Evolutionary conservation across 768 basidiomycete species (phyloP).

Genomic region (Rhodosporidiobolus sp.): DNA sequence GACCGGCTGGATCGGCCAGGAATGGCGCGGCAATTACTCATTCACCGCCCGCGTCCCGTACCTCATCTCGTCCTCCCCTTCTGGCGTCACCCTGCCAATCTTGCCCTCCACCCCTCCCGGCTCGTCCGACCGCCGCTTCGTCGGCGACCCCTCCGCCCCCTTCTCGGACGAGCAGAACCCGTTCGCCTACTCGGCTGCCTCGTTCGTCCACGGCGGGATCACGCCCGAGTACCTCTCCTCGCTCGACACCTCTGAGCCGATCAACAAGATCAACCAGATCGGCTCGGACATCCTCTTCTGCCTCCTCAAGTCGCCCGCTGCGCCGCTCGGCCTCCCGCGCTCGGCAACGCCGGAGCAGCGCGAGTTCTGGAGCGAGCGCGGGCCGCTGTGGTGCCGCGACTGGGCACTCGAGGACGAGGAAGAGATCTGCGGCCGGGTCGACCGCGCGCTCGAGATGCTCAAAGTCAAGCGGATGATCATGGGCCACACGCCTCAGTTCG

Average conservation of each 20-base stretch:
- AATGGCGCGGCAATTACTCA: slow-evolving; percentile 72
- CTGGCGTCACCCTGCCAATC: slow-evolving; percentile 57
- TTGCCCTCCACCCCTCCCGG: slow-evolving; percentile 57
- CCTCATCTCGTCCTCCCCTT: slow-evolving; percentile 56
- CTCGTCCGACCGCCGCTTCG: slow-evolving; percentile 41
- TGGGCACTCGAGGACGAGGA: slow-evolving; percentile 73
- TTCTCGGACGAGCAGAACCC: slow-evolving; percentile 50
- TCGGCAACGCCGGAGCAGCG: slow-evolving; percentile 65
- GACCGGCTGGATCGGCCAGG: slow-evolving; percentile 48
- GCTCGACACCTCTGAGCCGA: slow-evolving; percentile 53
- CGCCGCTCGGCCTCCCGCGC: slow-evolving; percentile 55
- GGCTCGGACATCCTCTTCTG: slow-evolving; percentile 65
- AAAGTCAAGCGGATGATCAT: slow-evolving; percentile 86
- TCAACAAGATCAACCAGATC: slow-evolving; percentile 67
- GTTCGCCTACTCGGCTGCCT: slow-evolving; percentile 74
- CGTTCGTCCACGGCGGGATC: slow-evolving; percentile 91
- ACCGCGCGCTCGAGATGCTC: slow-evolving; percentile 65
- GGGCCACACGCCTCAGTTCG: slow-evolving; percentile 94
- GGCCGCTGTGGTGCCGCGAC: slow-evolving; percentile 78
- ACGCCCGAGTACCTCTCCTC: slow-evolving; percentile 66
- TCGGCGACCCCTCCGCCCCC: slow-evolving; percentile 45
- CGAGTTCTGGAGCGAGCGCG: slow-evolving; percentile 68
- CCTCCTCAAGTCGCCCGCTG: slow-evolving; percentile 58
- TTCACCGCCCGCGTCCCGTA: slow-evolving; percentile 71
- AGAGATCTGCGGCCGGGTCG: slow-evolving; percentile 66